Conservation (phyloP, 129 eudicot genomes). For the Scalesia atractyloides region DNA sequence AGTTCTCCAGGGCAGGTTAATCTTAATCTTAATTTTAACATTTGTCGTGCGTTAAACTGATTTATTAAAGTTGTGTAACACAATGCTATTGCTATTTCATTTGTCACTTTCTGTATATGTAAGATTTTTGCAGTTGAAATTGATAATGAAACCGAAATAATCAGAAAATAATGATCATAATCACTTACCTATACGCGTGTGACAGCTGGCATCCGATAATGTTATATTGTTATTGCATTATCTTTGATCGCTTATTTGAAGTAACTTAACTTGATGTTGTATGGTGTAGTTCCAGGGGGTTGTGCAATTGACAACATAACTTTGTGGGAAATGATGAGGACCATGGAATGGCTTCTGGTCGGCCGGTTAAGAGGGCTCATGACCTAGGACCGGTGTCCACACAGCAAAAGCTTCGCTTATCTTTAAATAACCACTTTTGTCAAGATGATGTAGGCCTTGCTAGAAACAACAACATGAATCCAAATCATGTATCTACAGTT, state of each 20-base stretch:
- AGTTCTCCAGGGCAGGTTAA: conserved; percentile 77
- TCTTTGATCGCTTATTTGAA: not conserved
- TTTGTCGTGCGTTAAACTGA: not conserved
- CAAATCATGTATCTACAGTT: conserved; percentile 60
- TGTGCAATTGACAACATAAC: conserved; percentile 43
- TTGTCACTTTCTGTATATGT: not conserved
- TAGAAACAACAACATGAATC: conserved; percentile 39
- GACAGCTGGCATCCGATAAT: not conserved
- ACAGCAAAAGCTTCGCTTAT: conserved; percentile 47
- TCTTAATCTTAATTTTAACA: not conserved
- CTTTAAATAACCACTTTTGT: conserved; percentile 43
- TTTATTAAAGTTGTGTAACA: conserved; percentile 9
- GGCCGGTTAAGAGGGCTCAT: conserved; percentile 45
- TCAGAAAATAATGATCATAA: not conserved
- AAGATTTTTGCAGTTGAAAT: not conserved
- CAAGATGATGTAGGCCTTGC: conserved; percentile 31
- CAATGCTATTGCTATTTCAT: conserved; percentile 23
- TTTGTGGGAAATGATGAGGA: conserved; percentile 40
- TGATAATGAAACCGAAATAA: not conserved
- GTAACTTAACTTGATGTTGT: not conserved
- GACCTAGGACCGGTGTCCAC: conserved; percentile 34
- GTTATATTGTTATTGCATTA: not conserved
- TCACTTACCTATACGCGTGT: not conserved
- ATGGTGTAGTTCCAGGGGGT: conserved; percentile 47
- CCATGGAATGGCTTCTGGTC: conserved; percentile 34